These are phyloP conservation scores for Coemansia sp. DNA, from an alignment of 192 early-diverging fungal genomes.

Conservation along the genomic window DNA sequence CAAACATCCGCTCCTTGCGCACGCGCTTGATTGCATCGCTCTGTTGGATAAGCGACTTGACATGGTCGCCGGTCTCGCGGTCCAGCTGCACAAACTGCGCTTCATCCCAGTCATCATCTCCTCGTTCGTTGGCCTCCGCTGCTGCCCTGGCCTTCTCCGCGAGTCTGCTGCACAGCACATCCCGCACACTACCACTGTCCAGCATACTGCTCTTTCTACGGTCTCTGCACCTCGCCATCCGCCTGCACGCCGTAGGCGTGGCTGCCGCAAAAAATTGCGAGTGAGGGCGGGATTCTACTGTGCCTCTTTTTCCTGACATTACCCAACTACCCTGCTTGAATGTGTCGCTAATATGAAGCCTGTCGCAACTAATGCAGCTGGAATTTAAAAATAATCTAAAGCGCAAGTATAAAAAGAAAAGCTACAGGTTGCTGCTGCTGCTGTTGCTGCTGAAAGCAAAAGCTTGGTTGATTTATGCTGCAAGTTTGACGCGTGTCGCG, in stretches of 20 bases:
- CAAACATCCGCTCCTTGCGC: slow-evolving; percentile 86
- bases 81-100: slow-evolving; percentile 56
- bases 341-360: neutral
- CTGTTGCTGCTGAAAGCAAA: slow-evolving; percentile 3
- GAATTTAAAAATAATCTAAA: too few relatives aligned
- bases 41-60: slow-evolving; percentile 54
- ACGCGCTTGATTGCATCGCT: slow-evolving; percentile 74
- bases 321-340: neutral
- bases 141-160: slow-evolving; percentile 20
- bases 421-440: neutral
- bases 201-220: neutral
- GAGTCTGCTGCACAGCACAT: slow-evolving; percentile 47
- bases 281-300: slow-evolving; percentile 34
- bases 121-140: slow-evolving; percentile 36
- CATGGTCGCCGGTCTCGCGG: slow-evolving; percentile 54
- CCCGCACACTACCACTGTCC: slow-evolving; percentile 39
- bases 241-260: slow-evolving; percentile 5
- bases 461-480: neutral
- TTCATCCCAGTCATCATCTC: slow-evolving; percentile 50
- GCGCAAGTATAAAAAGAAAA: slow-evolving; percentile 4
- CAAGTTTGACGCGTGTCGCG: neutral
- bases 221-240: neutral
- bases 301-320: slow-evolving; percentile 45
- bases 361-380: too few relatives aligned
- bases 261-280: slow-evolving; percentile 49